Base-by-base conservation (phyloP, 768 basidiomycete species). In the Phanerodontia chrysosporium region DNA sequence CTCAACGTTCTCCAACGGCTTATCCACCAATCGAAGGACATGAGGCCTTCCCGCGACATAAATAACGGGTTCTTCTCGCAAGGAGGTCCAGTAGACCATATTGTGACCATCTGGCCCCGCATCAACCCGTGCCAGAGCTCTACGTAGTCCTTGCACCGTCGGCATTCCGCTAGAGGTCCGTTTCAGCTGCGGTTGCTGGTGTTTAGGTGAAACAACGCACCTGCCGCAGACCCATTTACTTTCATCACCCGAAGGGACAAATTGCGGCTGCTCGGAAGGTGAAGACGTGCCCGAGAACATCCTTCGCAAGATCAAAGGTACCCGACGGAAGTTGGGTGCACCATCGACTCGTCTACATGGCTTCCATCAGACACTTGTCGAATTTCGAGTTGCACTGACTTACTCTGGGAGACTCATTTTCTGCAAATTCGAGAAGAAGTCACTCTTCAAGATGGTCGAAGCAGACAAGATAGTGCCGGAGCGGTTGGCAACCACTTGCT, bases 391-490 rank as follows among this genome's bases (percentile, higher is more conserved):
- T 29, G 12, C 22, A 48, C n/a, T 25, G 2, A 75, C 87, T 61
- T 61, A 95, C 90, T 98, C 97, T 0, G 95, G 91, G 2, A 99
- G 77, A 3, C 92, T 91, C 86, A 97, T 93, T 76, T 98, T 98
- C 74, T 98, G 97, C 30, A 98, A 69, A 68, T 92, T 92, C 6
- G 85, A 85, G 80, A 95, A 95, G 78, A 94, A 93, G 69, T 95
- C 93, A 66, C 90, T 92, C 76, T 99, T 99, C 67, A 98, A 77
- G 65, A 98, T 97, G 0, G 95, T 93, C 4, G 86, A 91, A 1
- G 93, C 90, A 13, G 92, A 96, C 0, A 98, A 75, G 58, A 98
- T 90, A 61, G 80, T 83, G 9, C 97, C 97, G 9, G 83, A 81
- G 42, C 97, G 85, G 64, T 89, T 90, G 36, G 84, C 79, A 30